Evolutionary conservation across 495 filamentous ascomycete genomes (phyloP).

Genomic region (Podospora pseudopauciseta): DNA sequence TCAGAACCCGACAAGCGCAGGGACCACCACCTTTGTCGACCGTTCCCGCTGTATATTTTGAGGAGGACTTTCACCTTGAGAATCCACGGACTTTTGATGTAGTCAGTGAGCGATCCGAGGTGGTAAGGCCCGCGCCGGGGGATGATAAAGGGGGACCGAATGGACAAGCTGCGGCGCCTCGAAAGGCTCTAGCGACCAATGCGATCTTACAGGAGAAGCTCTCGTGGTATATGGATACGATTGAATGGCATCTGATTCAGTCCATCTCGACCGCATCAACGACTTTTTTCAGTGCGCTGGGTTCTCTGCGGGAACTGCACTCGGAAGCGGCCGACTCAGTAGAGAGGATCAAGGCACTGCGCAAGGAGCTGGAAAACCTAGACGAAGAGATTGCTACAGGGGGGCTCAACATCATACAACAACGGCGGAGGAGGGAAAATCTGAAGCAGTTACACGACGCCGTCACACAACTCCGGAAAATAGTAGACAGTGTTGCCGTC

Average conservation of each 20-base stretch:
- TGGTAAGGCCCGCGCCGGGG: conserved; percentile 65
- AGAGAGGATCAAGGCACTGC: conserved; percentile 72
- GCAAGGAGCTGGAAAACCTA: conserved; percentile 72
- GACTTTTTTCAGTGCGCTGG: conserved; percentile 94
- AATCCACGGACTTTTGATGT: conserved; percentile 96
- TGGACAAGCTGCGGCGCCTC: conserved; percentile 59
- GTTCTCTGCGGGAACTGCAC: conserved; percentile 85
- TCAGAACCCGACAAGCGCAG: conserved; percentile 50
- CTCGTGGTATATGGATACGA: conserved; percentile 99
- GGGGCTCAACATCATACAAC: conserved; percentile 80
- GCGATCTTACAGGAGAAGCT: conserved; percentile 98
- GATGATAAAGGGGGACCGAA: conserved; percentile 57
- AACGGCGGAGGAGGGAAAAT: conserved; percentile 79
- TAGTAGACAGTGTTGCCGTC: conserved; percentile 68
- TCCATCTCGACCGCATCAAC: conserved; percentile 93
- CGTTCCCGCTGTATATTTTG: conserved; percentile 90
- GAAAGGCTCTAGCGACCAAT: conserved; percentile 92
- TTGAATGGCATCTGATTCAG: conserved; percentile 94
- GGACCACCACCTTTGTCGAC: conserved; percentile 83
- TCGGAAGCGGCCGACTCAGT: conserved; percentile 91
- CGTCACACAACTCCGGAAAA: conserved; percentile 73
- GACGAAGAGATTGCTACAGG: conserved; percentile 85
- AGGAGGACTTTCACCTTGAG: conserved; percentile 90
- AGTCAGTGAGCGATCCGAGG: conserved; percentile 91
- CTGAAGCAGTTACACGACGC: conserved; percentile 76